Conservation (phyloP, 2,329 filamentous ascomycete genomes). For the Aspergillus clavatus region DNA sequence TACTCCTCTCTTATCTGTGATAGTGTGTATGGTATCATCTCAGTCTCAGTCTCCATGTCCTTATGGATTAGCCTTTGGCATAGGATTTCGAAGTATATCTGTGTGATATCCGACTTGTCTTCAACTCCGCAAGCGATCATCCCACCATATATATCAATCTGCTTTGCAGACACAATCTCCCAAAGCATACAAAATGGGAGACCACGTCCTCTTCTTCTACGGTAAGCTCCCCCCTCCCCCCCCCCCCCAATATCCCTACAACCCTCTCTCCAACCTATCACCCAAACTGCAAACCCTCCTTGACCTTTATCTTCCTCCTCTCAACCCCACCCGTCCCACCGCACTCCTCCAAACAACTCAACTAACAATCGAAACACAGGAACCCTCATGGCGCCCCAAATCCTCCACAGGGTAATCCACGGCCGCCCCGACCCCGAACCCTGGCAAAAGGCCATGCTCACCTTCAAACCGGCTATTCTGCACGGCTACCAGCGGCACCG, state of each 20-base stretch:
- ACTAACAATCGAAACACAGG: conserved; percentile 32
- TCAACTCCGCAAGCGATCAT: too few relatives aligned
- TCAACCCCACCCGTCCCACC: too few relatives aligned
- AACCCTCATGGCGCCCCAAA: conserved; percentile 74
- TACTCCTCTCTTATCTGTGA: too few relatives aligned
- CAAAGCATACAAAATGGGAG: conserved; percentile 34
- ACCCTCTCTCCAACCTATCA: conserved; percentile 1
- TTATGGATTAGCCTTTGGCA: too few relatives aligned
- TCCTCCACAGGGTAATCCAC: conserved; percentile 83
- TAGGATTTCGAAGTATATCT: too few relatives aligned
- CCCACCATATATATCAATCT: too few relatives aligned
- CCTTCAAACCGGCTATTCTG: conserved; percentile 70
- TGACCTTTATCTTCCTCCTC: too few relatives aligned
- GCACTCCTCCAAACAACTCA: too few relatives aligned
- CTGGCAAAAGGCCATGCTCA: conserved; percentile 52
- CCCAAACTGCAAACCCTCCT: conserved; percentile 2
- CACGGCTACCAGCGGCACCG: conserved; percentile 66
- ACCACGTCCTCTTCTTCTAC: conserved; percentile 61
- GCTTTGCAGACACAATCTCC: too few relatives aligned
- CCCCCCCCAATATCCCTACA: background rate
- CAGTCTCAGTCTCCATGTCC: too few relatives aligned
- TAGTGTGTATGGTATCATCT: too few relatives aligned
- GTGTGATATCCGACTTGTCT: too few relatives aligned
- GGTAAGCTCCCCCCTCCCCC: conserved; percentile 35
- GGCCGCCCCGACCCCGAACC: conserved; percentile 49